phyloP scores from a whole-genome alignment of 768 basidiomycete genomes.

The Nidularia pulvinata region DNA sequence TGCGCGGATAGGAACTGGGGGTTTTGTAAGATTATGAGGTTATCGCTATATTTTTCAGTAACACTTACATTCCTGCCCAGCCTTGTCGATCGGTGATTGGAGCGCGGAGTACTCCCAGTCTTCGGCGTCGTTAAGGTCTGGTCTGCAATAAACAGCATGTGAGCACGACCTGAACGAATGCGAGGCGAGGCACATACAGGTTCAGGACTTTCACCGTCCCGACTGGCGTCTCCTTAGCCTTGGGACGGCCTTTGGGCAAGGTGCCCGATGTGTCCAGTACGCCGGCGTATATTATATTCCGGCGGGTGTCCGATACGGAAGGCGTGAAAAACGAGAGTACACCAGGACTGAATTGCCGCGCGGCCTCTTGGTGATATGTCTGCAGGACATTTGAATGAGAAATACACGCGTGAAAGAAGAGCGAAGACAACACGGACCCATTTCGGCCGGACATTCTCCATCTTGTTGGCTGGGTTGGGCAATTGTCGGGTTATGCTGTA shows the following conservation, averaged over 20 bases:
- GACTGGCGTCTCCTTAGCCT: constrained; percentile 35
- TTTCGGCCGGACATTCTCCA: constrained; percentile 11
- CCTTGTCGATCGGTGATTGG: constrained; percentile 33
- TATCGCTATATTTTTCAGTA: background rate
- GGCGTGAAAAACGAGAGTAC: constrained; percentile 47
- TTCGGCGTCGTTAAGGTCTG: constrained; percentile 47
- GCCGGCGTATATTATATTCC: constrained; percentile 41
- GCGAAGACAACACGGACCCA: constrained; percentile 34
- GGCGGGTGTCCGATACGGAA: constrained; percentile 23
- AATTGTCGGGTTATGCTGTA: constrained; percentile 24
- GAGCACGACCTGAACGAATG: background rate
- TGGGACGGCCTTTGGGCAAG: constrained; percentile 23
- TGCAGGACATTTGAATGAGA: constrained; percentile 11
- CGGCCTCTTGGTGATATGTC: constrained; percentile 25
- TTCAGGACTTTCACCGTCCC: constrained; percentile 52
- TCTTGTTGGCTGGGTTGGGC: constrained; percentile 7
- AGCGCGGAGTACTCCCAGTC: constrained; percentile 51
- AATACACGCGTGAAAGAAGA: background rate
- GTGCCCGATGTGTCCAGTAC: constrained; percentile 46
- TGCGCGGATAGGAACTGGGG: constrained; percentile 57
- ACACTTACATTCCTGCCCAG: constrained; percentile 51
- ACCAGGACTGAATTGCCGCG: constrained; percentile 39
- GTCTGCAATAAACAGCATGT: constrained; percentile 30
- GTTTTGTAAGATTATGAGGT: constrained; percentile 3
- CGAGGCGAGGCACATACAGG: constrained; percentile 35